These are phyloP conservation scores for Raffaelea ambrosiae DNA, from an alignment of 2,329 filamentous ascomycete genomes.

Conservation along the genomic window DNA sequence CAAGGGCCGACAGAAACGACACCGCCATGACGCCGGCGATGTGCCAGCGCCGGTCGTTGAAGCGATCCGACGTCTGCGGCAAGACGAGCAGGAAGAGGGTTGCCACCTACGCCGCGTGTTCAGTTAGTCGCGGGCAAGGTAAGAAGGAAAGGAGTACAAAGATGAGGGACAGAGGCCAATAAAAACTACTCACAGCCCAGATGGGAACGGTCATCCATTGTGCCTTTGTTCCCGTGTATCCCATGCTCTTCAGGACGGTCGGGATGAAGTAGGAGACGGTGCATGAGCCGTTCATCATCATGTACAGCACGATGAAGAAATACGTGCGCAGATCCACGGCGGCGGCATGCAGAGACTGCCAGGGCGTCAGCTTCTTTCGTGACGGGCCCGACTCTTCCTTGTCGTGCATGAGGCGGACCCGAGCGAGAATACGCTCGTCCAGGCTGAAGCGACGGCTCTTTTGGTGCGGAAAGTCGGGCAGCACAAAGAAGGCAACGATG, in stretches of 20 bases:
- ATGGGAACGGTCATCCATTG: conserved; percentile 1
- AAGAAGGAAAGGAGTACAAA: too few relatives aligned
- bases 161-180: too few relatives aligned
- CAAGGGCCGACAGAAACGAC: too few relatives aligned
- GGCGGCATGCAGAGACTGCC: too few relatives aligned
- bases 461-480: background rate
- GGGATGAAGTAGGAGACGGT: background rate
- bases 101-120: too few relatives aligned
- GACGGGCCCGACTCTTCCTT: background rate
- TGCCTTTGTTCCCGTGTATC: background rate
- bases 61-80: too few relatives aligned
- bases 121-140: too few relatives aligned
- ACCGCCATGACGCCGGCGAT: too few relatives aligned
- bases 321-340: too few relatives aligned
- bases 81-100: too few relatives aligned
- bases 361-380: background rate
- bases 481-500: background rate
- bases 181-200: too few relatives aligned
- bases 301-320: background rate
- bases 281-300: background rate
- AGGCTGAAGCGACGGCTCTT: background rate
- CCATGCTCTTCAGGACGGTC: background rate
- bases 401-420: background rate
- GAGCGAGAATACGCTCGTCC: background rate
- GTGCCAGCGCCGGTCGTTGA: too few relatives aligned